phyloP scores from a whole-genome alignment of 768 basidiomycete species.

The Pholiota conissans region DNA sequence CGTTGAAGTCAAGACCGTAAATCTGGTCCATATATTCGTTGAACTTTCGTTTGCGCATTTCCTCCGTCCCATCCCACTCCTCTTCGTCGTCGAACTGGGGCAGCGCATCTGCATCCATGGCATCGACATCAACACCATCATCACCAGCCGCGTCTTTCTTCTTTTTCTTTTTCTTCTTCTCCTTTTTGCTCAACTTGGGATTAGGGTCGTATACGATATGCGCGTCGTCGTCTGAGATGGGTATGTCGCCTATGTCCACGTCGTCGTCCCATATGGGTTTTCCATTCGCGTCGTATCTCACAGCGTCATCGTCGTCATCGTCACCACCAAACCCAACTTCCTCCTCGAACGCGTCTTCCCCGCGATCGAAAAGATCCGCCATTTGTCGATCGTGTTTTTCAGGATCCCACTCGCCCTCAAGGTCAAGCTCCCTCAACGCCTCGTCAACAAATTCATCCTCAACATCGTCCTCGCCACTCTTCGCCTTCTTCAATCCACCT shows the following conservation, averaged over 20 bases:
- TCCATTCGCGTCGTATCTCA: constrained; percentile 35
- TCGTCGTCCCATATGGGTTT: constrained; percentile 95
- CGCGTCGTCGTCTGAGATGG: constrained; percentile 33
- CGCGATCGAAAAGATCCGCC: constrained; percentile 57
- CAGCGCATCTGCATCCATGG: constrained; percentile 45
- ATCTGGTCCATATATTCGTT: constrained; percentile 92
- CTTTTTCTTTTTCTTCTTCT: constrained; percentile 54
- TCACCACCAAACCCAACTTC: constrained; percentile 34
- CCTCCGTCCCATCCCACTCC: constrained; percentile 88
- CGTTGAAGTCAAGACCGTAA: constrained; percentile 91
- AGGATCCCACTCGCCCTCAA: constrained; percentile 95
- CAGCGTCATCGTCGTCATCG: constrained; percentile 32
- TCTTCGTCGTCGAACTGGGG: constrained; percentile 43
- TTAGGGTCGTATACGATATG: constrained; percentile 13
- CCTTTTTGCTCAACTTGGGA: constrained; percentile 18
- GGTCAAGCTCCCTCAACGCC: constrained; percentile 72
- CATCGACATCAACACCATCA: constrained; percentile 60
- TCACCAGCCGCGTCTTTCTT: constrained; percentile 47
- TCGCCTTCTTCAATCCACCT: constrained; percentile 54
- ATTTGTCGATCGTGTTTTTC: constrained; percentile 83
- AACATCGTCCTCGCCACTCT: constrained; percentile 31
- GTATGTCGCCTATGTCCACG: constrained; percentile 75
- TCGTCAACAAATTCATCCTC: constrained; percentile 29
- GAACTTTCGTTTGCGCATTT: constrained; percentile 80
- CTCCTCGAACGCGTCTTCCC: constrained; percentile 31